A percentile compares a stretch with the other conserved stretches of the same genome.
Evolutionary conservation across 352 stramenopile genomes (phyloP).

Genomic region (Globisporangium nagaii): DNA sequence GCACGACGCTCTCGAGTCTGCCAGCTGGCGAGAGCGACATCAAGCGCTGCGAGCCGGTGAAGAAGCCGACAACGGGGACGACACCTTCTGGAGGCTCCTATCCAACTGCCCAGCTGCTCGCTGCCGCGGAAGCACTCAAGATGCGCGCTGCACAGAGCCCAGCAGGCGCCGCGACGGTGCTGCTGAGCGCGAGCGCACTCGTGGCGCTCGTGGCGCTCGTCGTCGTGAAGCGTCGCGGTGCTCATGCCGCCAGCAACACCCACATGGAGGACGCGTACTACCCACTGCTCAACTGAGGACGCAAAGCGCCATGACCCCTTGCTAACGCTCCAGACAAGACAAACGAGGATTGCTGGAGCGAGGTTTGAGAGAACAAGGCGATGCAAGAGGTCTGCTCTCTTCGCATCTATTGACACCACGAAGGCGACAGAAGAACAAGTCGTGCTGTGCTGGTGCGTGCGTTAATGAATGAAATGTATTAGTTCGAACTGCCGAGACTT

Average conservation of each 20-base stretch:
- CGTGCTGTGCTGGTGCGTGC: no score
- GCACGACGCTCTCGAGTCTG: slow-evolving; percentile 34
- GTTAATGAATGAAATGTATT: no score
- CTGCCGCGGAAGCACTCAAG: background rate
- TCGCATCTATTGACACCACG: no score
- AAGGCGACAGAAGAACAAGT: no score
- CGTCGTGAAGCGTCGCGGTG: slow-evolving; percentile 8
- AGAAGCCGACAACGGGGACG: background rate
- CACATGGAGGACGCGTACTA: slow-evolving; percentile 13
- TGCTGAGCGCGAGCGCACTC: slow-evolving; percentile 6
- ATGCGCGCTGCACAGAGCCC: background rate
- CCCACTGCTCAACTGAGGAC: slow-evolving; percentile 10
- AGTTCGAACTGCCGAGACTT: no score
- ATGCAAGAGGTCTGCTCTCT: no score
- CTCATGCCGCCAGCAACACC: background rate
- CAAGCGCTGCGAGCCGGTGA: slow-evolving; percentile 42
- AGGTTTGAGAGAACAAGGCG: no score
- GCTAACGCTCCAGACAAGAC: no score
- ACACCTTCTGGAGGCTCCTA: no score
- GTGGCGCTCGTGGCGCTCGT: slow-evolving; percentile 10
- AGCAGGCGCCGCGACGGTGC: background rate
- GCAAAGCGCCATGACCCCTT: no score
- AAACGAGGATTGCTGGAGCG: no score
- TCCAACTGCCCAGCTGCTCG: no score
- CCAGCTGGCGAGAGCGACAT: slow-evolving; percentile 29